phyloP scores from a whole-genome alignment of 768 basidiomycete species.

The Tylopilus vinaceipallidus region DNA sequence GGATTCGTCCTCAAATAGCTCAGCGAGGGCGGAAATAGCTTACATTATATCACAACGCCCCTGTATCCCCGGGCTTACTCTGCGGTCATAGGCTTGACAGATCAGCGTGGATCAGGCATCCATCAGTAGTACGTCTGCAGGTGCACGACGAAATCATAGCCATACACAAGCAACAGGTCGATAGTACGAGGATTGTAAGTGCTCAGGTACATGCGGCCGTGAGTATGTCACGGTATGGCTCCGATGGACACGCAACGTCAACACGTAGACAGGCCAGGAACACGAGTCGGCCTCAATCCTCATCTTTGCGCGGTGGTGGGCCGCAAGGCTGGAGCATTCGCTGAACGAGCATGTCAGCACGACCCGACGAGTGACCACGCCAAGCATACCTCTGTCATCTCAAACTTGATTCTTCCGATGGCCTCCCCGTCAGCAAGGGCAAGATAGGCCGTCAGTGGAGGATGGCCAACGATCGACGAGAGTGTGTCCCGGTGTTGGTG shows the following conservation, averaged over 20 bases:
- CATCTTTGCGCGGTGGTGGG: slow-evolving; percentile 87
- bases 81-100: not conserved
- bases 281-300: slow-evolving; percentile 44
- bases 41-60: not conserved
- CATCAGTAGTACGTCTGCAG: too few relatives aligned
- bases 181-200: too few relatives aligned
- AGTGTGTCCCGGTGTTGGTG: slow-evolving; percentile 98
- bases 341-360: slow-evolving; percentile 41
- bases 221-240: too few relatives aligned
- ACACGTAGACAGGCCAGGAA: not conserved
- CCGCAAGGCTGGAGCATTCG: slow-evolving; percentile 95
- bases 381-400: slow-evolving; percentile 84
- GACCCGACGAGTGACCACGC: slow-evolving; percentile 4
- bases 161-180: too few relatives aligned
- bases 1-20: not conserved
- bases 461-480: slow-evolving; percentile 89
- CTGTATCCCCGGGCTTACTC: not conserved
- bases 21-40: not conserved
- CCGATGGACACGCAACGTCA: not conserved
- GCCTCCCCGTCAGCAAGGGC: slow-evolving; percentile 94
- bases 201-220: too few relatives aligned
- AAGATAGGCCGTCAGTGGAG: slow-evolving; percentile 80
- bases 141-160: too few relatives aligned
- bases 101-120: not conserved
- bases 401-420: slow-evolving; percentile 85